Percentiles rank a stretch among this genome's conserved stretches.
These are phyloP conservation scores for Coprinopsis sp. DNA, from an alignment of 768 basidiomycete genomes.

Conservation along the genomic window DNA sequence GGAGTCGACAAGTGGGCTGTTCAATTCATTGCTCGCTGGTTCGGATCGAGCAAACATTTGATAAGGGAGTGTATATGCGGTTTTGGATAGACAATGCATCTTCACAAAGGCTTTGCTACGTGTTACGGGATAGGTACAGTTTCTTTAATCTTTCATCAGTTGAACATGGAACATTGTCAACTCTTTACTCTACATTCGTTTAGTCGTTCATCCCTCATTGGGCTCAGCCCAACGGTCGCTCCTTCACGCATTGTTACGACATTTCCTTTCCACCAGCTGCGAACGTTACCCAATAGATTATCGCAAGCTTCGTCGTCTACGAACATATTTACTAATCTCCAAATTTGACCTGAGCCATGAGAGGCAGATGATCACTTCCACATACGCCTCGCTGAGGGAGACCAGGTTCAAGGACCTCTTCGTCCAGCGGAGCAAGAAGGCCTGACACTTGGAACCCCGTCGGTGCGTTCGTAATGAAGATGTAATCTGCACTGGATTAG, in stretches of 20 bases:
- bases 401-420: constrained; percentile 59
- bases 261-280: too few species aligned
- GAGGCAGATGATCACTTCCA: constrained; percentile 83
- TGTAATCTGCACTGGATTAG: constrained; percentile 66
- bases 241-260: too few species aligned
- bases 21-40: constrained; percentile 81
- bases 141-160: too few species aligned
- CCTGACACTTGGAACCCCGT: constrained; percentile 37
- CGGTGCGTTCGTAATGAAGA: constrained; percentile 63
- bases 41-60: constrained; percentile 58
- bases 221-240: too few species aligned
- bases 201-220: too few species aligned
- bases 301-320: too few species aligned
- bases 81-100: background rate
- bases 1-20: constrained; percentile 76
- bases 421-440: constrained; percentile 58
- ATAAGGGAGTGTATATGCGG: constrained; percentile 7
- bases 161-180: too few species aligned
- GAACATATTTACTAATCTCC: constrained; percentile 20
- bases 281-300: too few species aligned
- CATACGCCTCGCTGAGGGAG: constrained; percentile 76
- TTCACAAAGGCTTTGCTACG: background rate
- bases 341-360: constrained; percentile 57
- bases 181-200: too few species aligned
- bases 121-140: too few species aligned